Conservation (phyloP, 345 rosid genomes). For the Adansonia digitata region DNA sequence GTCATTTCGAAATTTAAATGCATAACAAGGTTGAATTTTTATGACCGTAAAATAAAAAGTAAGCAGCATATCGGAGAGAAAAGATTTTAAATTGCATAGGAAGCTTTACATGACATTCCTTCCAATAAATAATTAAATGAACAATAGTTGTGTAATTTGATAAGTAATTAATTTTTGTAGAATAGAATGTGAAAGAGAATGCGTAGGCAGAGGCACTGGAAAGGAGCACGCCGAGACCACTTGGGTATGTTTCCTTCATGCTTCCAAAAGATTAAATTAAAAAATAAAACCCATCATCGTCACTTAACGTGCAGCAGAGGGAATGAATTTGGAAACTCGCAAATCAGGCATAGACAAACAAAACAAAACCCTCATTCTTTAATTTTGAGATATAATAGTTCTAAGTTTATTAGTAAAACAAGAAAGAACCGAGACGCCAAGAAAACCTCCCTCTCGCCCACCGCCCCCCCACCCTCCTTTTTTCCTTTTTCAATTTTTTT, state of each 20-base stretch:
- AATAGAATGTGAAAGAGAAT: background rate
- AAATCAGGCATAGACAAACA: no score
- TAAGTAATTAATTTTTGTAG: background rate
- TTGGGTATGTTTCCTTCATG: constrained; percentile 20
- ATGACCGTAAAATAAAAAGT: no score
- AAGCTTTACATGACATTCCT: background rate
- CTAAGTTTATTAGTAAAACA: no score
- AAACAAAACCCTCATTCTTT: no score
- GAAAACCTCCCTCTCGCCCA: no score
- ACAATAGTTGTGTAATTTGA: background rate
- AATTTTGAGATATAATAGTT: no score
- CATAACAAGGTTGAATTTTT: no score
- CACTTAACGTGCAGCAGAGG: background rate
- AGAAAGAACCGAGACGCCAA: no score
- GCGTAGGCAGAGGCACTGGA: background rate
- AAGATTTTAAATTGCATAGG: background rate
- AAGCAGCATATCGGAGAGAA: no score
- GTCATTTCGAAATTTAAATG: no score
- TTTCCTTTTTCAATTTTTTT: no score
- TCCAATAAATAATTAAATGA: background rate
- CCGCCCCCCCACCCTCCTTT: no score
- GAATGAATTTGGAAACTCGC: constrained; percentile 31
- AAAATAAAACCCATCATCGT: background rate
- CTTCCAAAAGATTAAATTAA: background rate
- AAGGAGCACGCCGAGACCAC: constrained; percentile 18